These are phyloP conservation scores for Passalora sequoiae DNA, from an alignment of 2,329 filamentous ascomycete genomes.

Conservation along the genomic window DNA sequence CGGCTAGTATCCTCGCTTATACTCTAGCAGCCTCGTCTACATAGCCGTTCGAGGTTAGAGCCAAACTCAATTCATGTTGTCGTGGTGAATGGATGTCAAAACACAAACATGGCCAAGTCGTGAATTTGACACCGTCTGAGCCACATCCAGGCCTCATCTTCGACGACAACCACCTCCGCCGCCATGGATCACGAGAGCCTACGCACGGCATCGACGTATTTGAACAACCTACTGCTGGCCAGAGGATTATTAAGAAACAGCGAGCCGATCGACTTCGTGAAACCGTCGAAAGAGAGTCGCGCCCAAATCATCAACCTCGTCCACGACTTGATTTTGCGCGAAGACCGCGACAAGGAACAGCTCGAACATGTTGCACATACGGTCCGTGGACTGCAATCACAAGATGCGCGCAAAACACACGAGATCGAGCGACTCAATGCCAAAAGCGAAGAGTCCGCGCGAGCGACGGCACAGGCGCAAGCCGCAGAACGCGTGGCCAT, in stretches of 20 bases:
- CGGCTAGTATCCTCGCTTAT: too few relatives aligned
- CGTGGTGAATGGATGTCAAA: too few relatives aligned
- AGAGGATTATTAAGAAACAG: constrained; percentile 59
- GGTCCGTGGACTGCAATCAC: constrained; percentile 68
- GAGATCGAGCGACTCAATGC: constrained; percentile 20
- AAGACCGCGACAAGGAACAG: constrained; percentile 90
- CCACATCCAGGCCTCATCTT: neutral
- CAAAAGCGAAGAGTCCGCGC: constrained; percentile 55
- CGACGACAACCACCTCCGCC: neutral
- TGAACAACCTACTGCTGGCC: constrained; percentile 62
- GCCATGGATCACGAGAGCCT: constrained; percentile 49
- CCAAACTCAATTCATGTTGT: too few relatives aligned
- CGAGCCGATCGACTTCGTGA: constrained; percentile 73
- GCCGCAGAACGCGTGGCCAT: constrained; percentile 66
- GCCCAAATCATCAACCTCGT: constrained; percentile 84
- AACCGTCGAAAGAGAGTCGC: constrained; percentile 66
- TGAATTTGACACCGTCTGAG: neutral
- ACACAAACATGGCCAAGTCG: neutral
- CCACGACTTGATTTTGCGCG: constrained; percentile 83
- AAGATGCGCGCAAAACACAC: constrained; percentile 63
- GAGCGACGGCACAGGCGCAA: constrained; percentile 67
- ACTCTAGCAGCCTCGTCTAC: too few relatives aligned
- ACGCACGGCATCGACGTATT: constrained; percentile 57
- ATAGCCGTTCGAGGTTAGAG: too few relatives aligned
- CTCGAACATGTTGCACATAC: constrained; percentile 76